Evolutionary conservation across 129 eudicot species (phyloP).

Genomic region (Pittosporum tobira): DNA sequence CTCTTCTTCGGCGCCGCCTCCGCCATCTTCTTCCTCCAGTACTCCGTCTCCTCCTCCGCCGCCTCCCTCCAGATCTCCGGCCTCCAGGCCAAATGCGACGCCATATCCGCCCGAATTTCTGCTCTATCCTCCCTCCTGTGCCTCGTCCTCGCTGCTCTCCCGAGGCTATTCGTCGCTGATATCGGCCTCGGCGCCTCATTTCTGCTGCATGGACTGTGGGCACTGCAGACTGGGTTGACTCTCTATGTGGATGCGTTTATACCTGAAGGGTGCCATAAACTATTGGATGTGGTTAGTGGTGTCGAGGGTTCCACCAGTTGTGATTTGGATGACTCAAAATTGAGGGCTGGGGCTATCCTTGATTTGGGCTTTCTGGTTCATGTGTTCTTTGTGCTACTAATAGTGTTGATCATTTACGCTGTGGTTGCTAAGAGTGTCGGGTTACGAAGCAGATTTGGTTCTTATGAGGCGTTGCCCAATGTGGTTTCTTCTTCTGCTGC

Average conservation of each 20-base stretch:
- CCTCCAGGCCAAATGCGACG: conserved; percentile 66
- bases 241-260: conserved; percentile 77
- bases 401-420: conserved; percentile 43
- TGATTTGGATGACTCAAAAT: conserved; percentile 67
- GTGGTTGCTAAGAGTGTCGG: conserved; percentile 52
- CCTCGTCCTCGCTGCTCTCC: conserved; percentile 51
- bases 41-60: conserved; percentile 42
- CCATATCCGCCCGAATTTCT: conserved; percentile 48
- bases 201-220: conserved; percentile 77
- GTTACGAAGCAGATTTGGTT: conserved; percentile 47
- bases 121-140: conserved; percentile 44
- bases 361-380: conserved; percentile 70
- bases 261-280: conserved; percentile 84
- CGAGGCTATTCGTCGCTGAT: conserved; percentile 63
- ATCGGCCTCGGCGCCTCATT: conserved; percentile 49
- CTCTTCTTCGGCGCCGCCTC: conserved; percentile 65
- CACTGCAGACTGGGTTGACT: conserved; percentile 67
- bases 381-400: conserved; percentile 47
- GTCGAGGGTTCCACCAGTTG: conserved; percentile 90
- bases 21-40: conserved; percentile 59
- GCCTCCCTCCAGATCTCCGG: conserved; percentile 56
- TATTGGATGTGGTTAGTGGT: conserved; percentile 70
- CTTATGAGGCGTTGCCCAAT: conserved; percentile 70
- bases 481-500: conserved; percentile 16
- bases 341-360: conserved; percentile 73